Base-by-base conservation (phyloP, 345 rosid genomes). In the Turritis glabra region DNA sequence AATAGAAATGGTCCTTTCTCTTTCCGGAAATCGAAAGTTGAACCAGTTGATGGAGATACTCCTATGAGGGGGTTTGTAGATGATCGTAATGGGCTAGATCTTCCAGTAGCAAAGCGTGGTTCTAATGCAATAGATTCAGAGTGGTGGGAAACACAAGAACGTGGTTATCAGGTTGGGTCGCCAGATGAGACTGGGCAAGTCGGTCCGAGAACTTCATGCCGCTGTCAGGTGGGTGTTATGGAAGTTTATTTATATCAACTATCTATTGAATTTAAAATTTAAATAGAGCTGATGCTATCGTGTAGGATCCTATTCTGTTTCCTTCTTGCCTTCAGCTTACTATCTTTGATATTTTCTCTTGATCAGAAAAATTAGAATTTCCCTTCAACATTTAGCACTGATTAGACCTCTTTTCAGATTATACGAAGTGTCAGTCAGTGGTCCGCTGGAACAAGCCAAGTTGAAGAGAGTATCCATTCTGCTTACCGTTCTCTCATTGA, bases 361-460 rank as follows among this genome's bases (percentile, higher is more conserved):
- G 48, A 72, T 38, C 30, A 40, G 40, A 68, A 68, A 32, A 3
- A 13, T 2, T 18, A 60, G 43, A 46, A 33, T 30, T 58, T 52
- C 30, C 40, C 41, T 46, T 51, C 25, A 78, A 53, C 58, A 32
- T 59, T 35, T 60, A 67, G 30, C 56, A 53, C 74, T 78, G 59
- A 70, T 47, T 77, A 21, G 23, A 55, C 61, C 69, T 52, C 22
- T 57, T 85, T 80, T 61, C 91, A 92, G 99, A 85, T 96, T 71
- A 80, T 92, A 80, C 84, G 99, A 86, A 96, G 99, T 83, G 99
- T 90, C 78, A 96, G 98, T 77, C 98, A 92, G 76, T 92, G 99
- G 99, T 96, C 98, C 70, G 95, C 98, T 54, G 99, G 99, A 83
- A 92, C 98, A 65, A 87, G 97, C 85, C 99, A 90, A 84, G 75